Base-by-base conservation (phyloP, 495 filamentous ascomycete genomes). In the Neurospora hispaniola region DNA sequence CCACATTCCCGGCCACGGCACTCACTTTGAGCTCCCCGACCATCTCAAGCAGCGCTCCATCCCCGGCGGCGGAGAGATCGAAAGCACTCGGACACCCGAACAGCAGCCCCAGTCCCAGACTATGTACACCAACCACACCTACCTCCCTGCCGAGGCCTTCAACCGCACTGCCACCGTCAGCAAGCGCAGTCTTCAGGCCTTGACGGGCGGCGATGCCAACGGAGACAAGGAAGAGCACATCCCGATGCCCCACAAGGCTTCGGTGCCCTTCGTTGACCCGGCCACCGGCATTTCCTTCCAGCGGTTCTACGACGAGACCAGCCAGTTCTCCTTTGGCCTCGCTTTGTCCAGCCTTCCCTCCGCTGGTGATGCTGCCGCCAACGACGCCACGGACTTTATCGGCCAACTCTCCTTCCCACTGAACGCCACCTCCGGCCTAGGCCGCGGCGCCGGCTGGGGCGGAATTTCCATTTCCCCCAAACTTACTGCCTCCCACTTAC, bases 271-370 rank as follows among this genome's bases (percentile, higher is more conserved):
- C 71, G 73, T 62, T 18, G 80, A 81, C 69, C 73, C 73, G 11
- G 59, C 48, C 23, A 81, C 77, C 0, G 77, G 76, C 1, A 77
- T 79, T 40, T 54, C 75, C 5, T 75, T 81, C 43, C 76, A 81
- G 71, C 76, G 76, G 31, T 81, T 81, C 75, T 75, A 79, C 70
- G 79, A 76, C 41, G 73, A 69, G 20, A 35, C 43, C 1, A 76
- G 75, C 16, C 38, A 46, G 42, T 81, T 79, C 43, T 70, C 70
- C n/a, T 78, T 81, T 38, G 79, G 73, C 42, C 72, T 81, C 18
- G 76, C 78, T 14, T 73, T 81, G 1, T 77, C 79, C 8, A 18
- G 54, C 54, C 0, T 66, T 0, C 54, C 39, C 39, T 39, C 54
- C 20, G 23, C 2, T 38, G 35, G 2, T 38, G 35, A 5, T 16